These are phyloP conservation scores for Phytophthora hybrid DNA, from an alignment of 352 stramenopile species.

Conservation along the genomic window DNA sequence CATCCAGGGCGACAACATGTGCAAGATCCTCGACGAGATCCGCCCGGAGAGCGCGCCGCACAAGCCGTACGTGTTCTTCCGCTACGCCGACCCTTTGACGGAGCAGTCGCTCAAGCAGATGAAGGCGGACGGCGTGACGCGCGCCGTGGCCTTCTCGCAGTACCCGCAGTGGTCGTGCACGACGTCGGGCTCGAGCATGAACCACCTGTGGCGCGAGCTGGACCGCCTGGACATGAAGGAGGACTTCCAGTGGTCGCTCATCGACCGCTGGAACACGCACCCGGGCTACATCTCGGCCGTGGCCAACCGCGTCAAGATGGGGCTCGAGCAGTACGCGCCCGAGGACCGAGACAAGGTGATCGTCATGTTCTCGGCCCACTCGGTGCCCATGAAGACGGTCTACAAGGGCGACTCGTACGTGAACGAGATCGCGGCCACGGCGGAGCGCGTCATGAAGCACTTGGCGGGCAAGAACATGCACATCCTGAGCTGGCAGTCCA, in stretches of 20 bases:
- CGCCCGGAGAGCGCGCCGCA: conserved; percentile 89
- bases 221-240: conserved; percentile 90
- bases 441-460: conserved; percentile 78
- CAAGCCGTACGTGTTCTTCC: conserved; percentile 98
- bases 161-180: conserved; percentile 99
- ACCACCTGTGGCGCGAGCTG: conserved; percentile 88
- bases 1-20: conserved; percentile 94
- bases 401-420: conserved; percentile 91
- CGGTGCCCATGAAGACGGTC: conserved; percentile 90
- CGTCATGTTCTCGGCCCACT: conserved; percentile 93
- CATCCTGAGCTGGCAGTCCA: conserved; percentile 97
- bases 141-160: conserved; percentile 96
- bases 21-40: conserved; percentile 89
- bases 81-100: conserved; percentile 98
- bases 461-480: conserved; percentile 78
- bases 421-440: conserved; percentile 83
- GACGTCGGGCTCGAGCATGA: conserved; percentile 96
- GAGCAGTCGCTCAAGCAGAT: conserved; percentile 97
- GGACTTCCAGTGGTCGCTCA: conserved; percentile 86
- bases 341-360: conserved; percentile 91
- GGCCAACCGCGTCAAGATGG: conserved; percentile 90
- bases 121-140: conserved; percentile 93
- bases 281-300: conserved; percentile 96
- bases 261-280: conserved; percentile 95
- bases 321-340: conserved; percentile 92